Conservation (phyloP, 2,329 filamentous ascomycete species). For the Decorospora gaudefroyi region DNA sequence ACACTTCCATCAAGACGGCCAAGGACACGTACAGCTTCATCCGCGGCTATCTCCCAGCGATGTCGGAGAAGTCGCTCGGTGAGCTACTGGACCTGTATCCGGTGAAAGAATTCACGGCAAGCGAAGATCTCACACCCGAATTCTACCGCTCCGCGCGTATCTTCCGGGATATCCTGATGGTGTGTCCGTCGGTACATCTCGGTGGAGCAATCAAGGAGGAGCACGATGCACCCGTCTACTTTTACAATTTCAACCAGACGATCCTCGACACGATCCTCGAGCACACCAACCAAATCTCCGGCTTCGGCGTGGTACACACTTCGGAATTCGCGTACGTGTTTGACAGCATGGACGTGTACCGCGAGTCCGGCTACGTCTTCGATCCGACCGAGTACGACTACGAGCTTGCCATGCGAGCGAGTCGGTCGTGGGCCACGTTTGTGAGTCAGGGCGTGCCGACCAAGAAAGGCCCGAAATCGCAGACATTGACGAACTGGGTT, state of each 20-base stretch:
- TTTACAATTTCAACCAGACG: slow-evolving; percentile 61
- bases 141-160: slow-evolving; percentile 58
- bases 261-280: slow-evolving; percentile 55
- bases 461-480: slow-evolving; percentile 19
- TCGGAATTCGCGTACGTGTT: slow-evolving; percentile 61
- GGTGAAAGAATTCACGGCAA: slow-evolving; percentile 50
- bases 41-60: slow-evolving; percentile 46
- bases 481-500: slow-evolving; percentile 41
- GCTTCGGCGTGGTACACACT: slow-evolving; percentile 57
- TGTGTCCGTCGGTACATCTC: slow-evolving; percentile 54
- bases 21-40: slow-evolving; percentile 51
- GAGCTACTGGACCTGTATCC: slow-evolving; percentile 43
- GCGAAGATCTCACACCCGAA: slow-evolving; percentile 51
- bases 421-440: slow-evolving; percentile 57
- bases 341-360: slow-evolving; percentile 50
- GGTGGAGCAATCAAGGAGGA: slow-evolving; percentile 48
- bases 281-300: slow-evolving; percentile 38
- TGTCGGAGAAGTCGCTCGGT: slow-evolving; percentile 37
- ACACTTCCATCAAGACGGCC: slow-evolving; percentile 47
- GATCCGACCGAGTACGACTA: slow-evolving; percentile 50
- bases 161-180: slow-evolving; percentile 59
- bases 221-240: slow-evolving; percentile 50
- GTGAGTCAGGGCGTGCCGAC: slow-evolving; percentile 44
- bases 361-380: slow-evolving; percentile 43
- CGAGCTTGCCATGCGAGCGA: slow-evolving; percentile 48